Base-by-base conservation (phyloP, 306 rosid genomes). In the Malus asiatica region DNA sequence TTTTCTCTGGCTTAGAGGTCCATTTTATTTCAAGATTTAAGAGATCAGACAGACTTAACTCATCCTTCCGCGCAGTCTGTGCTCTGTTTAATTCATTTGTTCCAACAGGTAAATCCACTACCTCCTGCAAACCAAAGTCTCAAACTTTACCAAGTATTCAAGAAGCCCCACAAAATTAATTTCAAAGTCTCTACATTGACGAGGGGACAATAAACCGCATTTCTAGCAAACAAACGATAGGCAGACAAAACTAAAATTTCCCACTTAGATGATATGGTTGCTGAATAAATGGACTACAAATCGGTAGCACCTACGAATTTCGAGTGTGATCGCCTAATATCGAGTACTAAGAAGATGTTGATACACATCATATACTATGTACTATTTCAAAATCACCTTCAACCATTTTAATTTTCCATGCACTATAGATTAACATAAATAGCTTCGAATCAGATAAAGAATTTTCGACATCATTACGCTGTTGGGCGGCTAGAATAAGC, bases 1-100 rank as follows among this genome's bases (percentile, higher is more conserved):
- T 44, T 76, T 79, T 82, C 79, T 95, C 93, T 1, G 83, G 82
- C 81, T 85, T 90, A 63, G 92, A 81, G 77, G 86, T 81, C 97
- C 90, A 88, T 77, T 83, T 88, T 78, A 92, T 90, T 80, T 92
- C 93, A 76, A 95, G 81, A 86, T 90, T 87, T 30, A 92, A 80
- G 58, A 90, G 83, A 77, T 95, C 87, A 68, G 91, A 85, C 64
- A 95, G 82, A 13, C 86, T 86, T 68, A 90, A 78, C 85, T 86
- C 93, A 30, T 88, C 87, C 33, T 84, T 88, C 22, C 65, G 25
- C 14, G 83, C 84, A 83, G 57, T 71, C 76, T 79, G 82, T 53
- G 86, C 82, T 77, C 91, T 83, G 76, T 52, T 66, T 27, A 85
- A 84, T 35, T 84, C 83, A 76, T 86, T 86, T 57, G 74, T 81